A percentile compares a stretch with the other conserved stretches of the same genome.
These are phyloP conservation scores for Emydomyces testavorans DNA, from an alignment of 2,329 filamentous ascomycete species.

Conservation along the genomic window DNA sequence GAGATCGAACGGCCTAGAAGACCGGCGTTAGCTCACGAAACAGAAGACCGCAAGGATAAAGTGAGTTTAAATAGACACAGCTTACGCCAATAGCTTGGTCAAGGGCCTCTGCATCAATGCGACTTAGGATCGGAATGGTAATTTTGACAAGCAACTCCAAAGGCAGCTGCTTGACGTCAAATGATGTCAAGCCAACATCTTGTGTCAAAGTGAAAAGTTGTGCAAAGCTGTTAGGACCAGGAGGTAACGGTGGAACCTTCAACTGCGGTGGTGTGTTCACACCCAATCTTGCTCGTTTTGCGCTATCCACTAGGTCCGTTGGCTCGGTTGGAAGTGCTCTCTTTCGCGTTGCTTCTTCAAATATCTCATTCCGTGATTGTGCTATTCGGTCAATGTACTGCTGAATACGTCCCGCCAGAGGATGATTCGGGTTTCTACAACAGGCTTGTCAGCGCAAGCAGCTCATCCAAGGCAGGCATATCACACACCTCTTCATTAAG, in stretches of 20 bases:
- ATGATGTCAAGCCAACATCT: slow-evolving; percentile 60
- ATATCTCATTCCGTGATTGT: slow-evolving; percentile 63
- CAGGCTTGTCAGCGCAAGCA: slow-evolving; percentile 15
- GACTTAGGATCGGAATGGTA: slow-evolving; percentile 63
- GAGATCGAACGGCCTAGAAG: slow-evolving; percentile 29
- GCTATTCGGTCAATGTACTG: slow-evolving; percentile 75
- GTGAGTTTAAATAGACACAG: slow-evolving; percentile 6
- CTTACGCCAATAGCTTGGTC: slow-evolving; percentile 60
- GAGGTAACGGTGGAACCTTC: slow-evolving; percentile 57
- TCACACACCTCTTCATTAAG: slow-evolving; percentile 59
- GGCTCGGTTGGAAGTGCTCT: slow-evolving; percentile 60
- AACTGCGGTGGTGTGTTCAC: slow-evolving; percentile 38
- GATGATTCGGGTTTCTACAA: slow-evolving; percentile 64
- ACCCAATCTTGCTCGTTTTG: slow-evolving; percentile 69
- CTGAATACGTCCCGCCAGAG: slow-evolving; percentile 65
- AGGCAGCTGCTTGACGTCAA: slow-evolving; percentile 73
- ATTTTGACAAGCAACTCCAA: slow-evolving; percentile 66
- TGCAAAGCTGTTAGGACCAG: slow-evolving; percentile 65
- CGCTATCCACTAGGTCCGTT: slow-evolving; percentile 57
- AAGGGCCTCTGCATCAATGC: slow-evolving; percentile 57
- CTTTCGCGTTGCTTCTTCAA: slow-evolving; percentile 68
- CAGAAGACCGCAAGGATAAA: not conserved
- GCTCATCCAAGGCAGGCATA: not conserved
- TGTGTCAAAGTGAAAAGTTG: slow-evolving; percentile 78
- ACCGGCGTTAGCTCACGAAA: not conserved